Evolutionary conservation across 2,329 filamentous ascomycete species (phyloP), one percentile per base, ranked within the genome.

Genomic region (Arthrocladium fulminans): DNA sequence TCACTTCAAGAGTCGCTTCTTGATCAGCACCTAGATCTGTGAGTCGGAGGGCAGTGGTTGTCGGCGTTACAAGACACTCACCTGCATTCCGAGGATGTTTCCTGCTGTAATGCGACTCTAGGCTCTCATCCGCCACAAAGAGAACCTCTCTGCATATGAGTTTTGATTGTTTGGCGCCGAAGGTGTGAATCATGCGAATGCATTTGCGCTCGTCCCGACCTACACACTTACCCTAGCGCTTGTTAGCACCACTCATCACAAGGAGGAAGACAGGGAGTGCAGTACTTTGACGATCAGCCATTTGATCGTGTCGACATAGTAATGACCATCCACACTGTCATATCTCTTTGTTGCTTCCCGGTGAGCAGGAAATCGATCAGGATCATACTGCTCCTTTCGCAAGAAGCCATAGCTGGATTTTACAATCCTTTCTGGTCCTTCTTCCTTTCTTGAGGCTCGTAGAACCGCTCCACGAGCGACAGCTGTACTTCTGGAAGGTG

Each of bases 391-490:
- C 35, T 60, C 56, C n/a, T 39, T 56, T 15, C 53, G 51, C 22
- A 57, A 41, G 45, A 61, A 53, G 15, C 60, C 61, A 42, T 60
- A 63, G 51, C 61, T 63, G 30, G 55, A 61, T 35, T 51, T 53
- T 4, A 54, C 55, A n/a, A 54, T 51, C 45, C 59, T 49, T n/a
- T 43, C 48, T 0, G 61, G 62, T 1, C 60, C 60, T 4, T 48
- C 22, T 25, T 57, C 53, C 51, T 60, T 62, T 45, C 61, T 57
- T 15, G 61, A 42, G 12, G 60, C 60, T 19, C 60, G 54, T 9
- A 62, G 55, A 24, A 63, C 55, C 17, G 59, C 61, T 17, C 61
- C 61, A 25, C 52, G 56, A 19, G 60, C 58, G 19, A 63, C 61
- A 1, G 60, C 60, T 1, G 55, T 57, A n/a, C 52, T 56, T 9